Conservation (phyloP, 306 rosid species). For the Oxytropis ochrocephala region DNA sequence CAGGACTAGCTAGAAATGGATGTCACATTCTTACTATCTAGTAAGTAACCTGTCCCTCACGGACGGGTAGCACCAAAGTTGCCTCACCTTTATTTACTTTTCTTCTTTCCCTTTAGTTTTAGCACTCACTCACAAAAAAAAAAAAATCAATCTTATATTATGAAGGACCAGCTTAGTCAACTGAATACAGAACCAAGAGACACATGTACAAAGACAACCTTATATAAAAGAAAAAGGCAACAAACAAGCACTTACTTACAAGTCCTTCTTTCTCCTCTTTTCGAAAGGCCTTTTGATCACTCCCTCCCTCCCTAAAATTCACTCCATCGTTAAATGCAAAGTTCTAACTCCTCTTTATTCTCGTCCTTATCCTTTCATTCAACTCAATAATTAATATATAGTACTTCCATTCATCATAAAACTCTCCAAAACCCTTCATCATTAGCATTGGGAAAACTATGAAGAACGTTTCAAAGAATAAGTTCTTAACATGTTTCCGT, state of each 20-base stretch:
- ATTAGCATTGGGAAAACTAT: not conserved
- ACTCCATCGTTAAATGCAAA: not conserved
- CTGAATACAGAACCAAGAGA: too few relatives aligned
- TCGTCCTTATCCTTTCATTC: not conserved
- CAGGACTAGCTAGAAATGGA: too few relatives aligned
- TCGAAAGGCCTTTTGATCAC: slow-evolving; percentile 12
- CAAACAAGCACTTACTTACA: not conserved
- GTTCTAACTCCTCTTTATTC: not conserved
- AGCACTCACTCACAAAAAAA: too few relatives aligned
- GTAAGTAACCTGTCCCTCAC: too few relatives aligned
- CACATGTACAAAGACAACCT: too few relatives aligned
- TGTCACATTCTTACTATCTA: too few relatives aligned
- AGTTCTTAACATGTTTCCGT: slow-evolving; percentile 64
- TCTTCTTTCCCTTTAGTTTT: too few relatives aligned
- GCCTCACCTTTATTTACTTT: too few relatives aligned
- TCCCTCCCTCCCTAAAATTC: not conserved
- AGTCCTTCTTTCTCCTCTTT: not conserved
- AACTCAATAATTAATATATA: not conserved
- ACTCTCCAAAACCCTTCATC: not conserved
- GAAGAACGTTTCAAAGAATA: slow-evolving; percentile 54
- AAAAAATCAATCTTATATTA: not conserved
- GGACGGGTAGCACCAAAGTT: too few relatives aligned
- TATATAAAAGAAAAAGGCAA: not conserved
- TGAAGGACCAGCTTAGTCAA: not conserved
- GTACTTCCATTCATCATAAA: not conserved